Percentiles rank a stretch among this genome's conserved stretches.
phyloP scores from a whole-genome alignment of 2,329 filamentous ascomycete genomes.

The Clonostachys rosea region DNA sequence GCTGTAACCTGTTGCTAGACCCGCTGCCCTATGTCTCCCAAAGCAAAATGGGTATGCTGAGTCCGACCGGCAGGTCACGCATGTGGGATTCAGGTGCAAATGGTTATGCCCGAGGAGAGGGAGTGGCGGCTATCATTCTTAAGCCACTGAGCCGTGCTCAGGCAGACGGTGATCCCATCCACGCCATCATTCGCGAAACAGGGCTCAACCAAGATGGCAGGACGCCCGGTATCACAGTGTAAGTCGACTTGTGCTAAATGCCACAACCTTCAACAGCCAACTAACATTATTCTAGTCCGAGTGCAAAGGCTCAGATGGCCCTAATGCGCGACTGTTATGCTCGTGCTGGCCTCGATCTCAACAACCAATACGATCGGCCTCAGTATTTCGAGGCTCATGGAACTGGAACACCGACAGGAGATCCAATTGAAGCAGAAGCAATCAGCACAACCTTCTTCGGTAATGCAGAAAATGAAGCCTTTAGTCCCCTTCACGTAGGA shows the following conservation, averaged over 20 bases:
- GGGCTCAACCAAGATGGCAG: slow-evolving; percentile 31
- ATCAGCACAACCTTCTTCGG: slow-evolving; percentile 35
- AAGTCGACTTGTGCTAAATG: too few species aligned
- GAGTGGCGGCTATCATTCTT: slow-evolving; percentile 22
- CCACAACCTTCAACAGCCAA: too few species aligned
- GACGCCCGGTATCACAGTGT: slow-evolving; percentile 28
- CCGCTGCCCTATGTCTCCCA: slow-evolving; percentile 7
- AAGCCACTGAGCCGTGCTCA: slow-evolving; percentile 36
- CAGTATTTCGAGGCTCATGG: slow-evolving; percentile 46
- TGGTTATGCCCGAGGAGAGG: slow-evolving; percentile 7
- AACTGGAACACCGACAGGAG: slow-evolving; percentile 26
- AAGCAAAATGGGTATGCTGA: slow-evolving; percentile 5
- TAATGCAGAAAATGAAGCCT: slow-evolving; percentile 13
- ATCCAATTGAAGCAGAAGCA: slow-evolving; percentile 15
- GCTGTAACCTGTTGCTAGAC: slow-evolving; percentile 5
- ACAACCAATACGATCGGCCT: slow-evolving; percentile 8
- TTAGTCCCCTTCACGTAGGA: slow-evolving; percentile 11
- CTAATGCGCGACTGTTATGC: slow-evolving; percentile 31
- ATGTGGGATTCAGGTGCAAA: slow-evolving; percentile 27
- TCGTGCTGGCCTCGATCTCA: slow-evolving; percentile 26
- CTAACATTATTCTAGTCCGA: slow-evolving; percentile 25
- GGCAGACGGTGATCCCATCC: slow-evolving; percentile 29
- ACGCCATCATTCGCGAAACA: slow-evolving; percentile 23
- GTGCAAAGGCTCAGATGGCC: slow-evolving; percentile 27
- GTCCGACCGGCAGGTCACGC: slow-evolving; percentile 8